Conservation (phyloP, 768 basidiomycete species). For the Boletus tomentosulus region DNA sequence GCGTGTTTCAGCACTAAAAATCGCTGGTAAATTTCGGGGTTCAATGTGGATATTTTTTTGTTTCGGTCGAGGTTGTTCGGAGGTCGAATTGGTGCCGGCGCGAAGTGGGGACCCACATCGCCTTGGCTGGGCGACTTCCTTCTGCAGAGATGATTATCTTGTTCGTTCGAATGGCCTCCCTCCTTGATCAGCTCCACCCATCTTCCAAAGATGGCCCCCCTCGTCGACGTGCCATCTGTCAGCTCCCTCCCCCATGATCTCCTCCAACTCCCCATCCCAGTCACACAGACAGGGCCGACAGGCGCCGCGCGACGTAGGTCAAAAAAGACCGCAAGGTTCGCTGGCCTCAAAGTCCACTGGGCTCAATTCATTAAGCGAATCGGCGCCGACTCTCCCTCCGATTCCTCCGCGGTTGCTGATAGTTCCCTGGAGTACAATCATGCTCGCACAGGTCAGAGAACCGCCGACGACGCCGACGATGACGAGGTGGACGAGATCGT, state of each 20-base stretch:
- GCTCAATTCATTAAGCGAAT: slow-evolving; percentile 49
- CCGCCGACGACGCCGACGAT: slow-evolving; percentile 30
- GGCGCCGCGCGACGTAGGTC: slow-evolving; percentile 25
- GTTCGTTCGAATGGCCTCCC: slow-evolving; percentile 1
- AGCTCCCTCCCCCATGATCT: slow-evolving; percentile 11
- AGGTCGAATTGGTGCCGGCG: slow-evolving; percentile 11
- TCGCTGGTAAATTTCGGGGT: not conserved
- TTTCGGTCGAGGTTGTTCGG: slow-evolving; percentile 3
- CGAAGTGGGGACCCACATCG: slow-evolving; percentile 2
- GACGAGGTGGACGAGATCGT: slow-evolving; percentile 66
- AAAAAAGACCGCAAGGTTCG: slow-evolving; percentile 39
- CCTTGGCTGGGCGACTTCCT: slow-evolving; percentile 9
- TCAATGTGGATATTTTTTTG: not conserved
- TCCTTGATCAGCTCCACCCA: not conserved
- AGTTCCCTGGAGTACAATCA: slow-evolving; percentile 41
- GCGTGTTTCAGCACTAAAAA: too few relatives aligned
- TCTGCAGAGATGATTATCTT: slow-evolving; percentile 5
- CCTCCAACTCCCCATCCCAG: slow-evolving; percentile 41
- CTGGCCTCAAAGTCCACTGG: slow-evolving; percentile 42
- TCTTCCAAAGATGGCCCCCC: slow-evolving; percentile 9
- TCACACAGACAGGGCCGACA: slow-evolving; percentile 28
- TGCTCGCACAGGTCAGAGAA: slow-evolving; percentile 15
- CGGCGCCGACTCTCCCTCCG: slow-evolving; percentile 54
- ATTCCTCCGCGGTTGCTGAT: slow-evolving; percentile 49
- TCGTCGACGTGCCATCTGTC: not conserved